Conservation (phyloP, 2,329 filamentous ascomycete genomes). For the Zarea fungicola region DNA sequence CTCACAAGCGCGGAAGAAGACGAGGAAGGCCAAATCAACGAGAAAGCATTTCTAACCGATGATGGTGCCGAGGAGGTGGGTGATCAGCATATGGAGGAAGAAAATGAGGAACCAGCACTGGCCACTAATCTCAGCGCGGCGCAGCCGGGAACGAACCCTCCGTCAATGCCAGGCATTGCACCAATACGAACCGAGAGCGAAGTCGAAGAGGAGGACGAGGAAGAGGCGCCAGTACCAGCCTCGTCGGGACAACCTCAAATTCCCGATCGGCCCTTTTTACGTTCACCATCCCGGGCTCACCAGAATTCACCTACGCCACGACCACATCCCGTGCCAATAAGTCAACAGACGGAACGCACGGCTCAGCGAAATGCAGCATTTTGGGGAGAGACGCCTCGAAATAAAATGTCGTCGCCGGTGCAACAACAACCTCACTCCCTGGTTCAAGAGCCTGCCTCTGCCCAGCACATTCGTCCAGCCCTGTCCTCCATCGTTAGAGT, state of each 20-base stretch:
- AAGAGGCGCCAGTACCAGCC: too few relatives aligned
- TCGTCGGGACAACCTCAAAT: too few relatives aligned
- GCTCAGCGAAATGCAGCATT: conserved; percentile 10
- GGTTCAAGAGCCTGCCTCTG: conserved; percentile 23
- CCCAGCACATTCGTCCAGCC: conserved; percentile 34
- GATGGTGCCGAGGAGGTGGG: conserved; percentile 2
- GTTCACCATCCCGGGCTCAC: not conserved
- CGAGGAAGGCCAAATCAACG: conserved; percentile 5
- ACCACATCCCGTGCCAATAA: not conserved
- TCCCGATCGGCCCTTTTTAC: not conserved
- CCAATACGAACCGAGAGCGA: too few relatives aligned
- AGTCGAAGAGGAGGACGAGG: too few relatives aligned
- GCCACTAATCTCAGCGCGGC: not conserved
- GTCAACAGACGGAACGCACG: conserved; percentile 2
- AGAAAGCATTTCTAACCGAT: not conserved
- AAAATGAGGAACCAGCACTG: conserved; percentile 14
- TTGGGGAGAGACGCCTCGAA: conserved; percentile 30
- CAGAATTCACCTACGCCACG: not conserved
- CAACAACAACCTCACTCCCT: conserved; percentile 31
- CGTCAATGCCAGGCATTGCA: not conserved
- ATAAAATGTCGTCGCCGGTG: conserved; percentile 34
- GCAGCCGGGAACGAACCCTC: not conserved
- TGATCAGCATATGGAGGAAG: too few relatives aligned
- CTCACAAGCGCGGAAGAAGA: not conserved
- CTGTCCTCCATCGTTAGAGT: conserved; percentile 56